A percentile compares a stretch with the other conserved stretches of the same genome.
Conservation (phyloP, 1,284 basidiomycete species). For the Fomitopsis schrenkii region DNA sequence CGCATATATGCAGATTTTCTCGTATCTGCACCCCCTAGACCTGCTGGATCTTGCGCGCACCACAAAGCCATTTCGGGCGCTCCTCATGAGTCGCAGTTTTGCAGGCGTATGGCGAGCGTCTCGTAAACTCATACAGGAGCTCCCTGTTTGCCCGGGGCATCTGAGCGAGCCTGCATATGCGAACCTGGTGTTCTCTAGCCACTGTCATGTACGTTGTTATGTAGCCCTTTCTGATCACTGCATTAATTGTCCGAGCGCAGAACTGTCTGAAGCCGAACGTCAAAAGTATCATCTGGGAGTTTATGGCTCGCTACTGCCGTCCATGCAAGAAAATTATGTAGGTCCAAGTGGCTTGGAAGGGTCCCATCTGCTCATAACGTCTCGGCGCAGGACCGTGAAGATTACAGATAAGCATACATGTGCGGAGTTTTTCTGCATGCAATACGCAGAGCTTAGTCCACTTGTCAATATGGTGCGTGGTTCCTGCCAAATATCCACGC, state of each 20-base stretch:
- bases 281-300: background rate
- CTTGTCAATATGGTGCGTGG: background rate
- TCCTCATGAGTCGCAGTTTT: constrained; percentile 32
- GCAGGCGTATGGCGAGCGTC: constrained; percentile 37
- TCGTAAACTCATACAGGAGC: background rate
- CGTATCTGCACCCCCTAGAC: constrained; percentile 39
- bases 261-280: background rate
- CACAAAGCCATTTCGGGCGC: constrained; percentile 27
- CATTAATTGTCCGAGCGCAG: too few species aligned
- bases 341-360: background rate
- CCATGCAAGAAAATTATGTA: background rate
- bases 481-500: background rate
- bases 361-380: background rate
- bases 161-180: constrained; percentile 26
- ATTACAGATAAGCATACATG: background rate
- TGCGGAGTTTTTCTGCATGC: background rate
- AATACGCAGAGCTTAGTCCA: background rate
- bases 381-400: background rate
- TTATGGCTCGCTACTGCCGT: background rate
- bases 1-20: constrained; percentile 33
- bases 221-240: too few species aligned
- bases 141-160: constrained; percentile 23
- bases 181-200: constrained; percentile 15
- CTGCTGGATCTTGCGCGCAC: constrained; percentile 36
- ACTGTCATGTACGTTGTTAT: background rate